Conservation (phyloP, 768 basidiomycete species). For the Pulveroboletus sp. region DNA sequence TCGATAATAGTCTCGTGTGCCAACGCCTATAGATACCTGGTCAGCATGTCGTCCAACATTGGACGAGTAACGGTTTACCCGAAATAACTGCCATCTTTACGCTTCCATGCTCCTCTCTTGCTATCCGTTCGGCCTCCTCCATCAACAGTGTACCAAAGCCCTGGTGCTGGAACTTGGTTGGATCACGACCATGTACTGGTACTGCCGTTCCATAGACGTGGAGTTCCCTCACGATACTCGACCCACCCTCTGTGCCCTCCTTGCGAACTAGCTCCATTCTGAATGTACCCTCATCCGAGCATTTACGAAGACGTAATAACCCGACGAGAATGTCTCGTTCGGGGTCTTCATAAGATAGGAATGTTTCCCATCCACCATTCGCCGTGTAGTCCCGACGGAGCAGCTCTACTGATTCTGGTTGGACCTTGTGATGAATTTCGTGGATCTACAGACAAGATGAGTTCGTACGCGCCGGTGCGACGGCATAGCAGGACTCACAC, state of each 20-base stretch:
- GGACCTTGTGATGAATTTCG: conserved; percentile 97
- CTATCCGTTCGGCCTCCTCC: conserved; percentile 99
- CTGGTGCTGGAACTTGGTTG: conserved; percentile 96
- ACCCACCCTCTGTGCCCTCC: conserved; percentile 69
- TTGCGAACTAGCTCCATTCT: conserved; percentile 80
- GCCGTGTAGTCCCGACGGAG: conserved; percentile 93
- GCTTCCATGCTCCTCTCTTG: conserved; percentile 94
- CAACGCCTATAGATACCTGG: conserved; percentile 60
- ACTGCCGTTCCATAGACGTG: conserved; percentile 99
- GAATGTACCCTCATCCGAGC: conserved; percentile 96
- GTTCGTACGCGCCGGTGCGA: background rate
- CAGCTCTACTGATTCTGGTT: conserved; percentile 92
- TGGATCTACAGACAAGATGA: conserved; percentile 60
- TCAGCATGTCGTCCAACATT: background rate
- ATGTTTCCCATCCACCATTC: conserved; percentile 99
- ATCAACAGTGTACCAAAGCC: conserved; percentile 96
- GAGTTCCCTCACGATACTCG: conserved; percentile 91
- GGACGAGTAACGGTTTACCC: conserved; percentile 43
- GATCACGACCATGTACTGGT: conserved; percentile 94
- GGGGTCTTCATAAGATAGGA: conserved; percentile 98
- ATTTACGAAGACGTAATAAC: conserved; percentile 85
- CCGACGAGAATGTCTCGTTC: conserved; percentile 95
- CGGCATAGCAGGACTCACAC: conserved; percentile 49
- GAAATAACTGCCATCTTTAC: conserved; percentile 96
- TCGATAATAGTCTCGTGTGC: conserved; percentile 95